phyloP scores from a whole-genome alignment of 768 basidiomycete genomes.

The Agaricus bisporus region DNA sequence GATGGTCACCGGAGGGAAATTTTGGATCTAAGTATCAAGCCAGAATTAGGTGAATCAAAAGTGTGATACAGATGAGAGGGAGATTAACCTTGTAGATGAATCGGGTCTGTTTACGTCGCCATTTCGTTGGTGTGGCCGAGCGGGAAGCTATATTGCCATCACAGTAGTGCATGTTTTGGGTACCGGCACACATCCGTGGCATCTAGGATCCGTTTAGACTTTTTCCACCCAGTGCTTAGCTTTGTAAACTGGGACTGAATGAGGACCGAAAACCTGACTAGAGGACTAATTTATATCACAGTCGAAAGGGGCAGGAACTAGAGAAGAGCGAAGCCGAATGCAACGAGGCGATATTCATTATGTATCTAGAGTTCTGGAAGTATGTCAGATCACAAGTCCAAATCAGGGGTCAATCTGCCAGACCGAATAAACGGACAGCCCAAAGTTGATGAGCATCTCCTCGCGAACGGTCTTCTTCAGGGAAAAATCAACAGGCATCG shows the following conservation, averaged over 20 bases:
- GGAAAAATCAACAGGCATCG: slow-evolving; percentile 34
- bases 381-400: slow-evolving; percentile 38
- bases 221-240: background rate
- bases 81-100: slow-evolving; percentile 12
- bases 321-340: slow-evolving; percentile 17
- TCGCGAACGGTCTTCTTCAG: slow-evolving; percentile 25
- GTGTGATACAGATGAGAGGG: slow-evolving; percentile 8
- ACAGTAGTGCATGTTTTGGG: slow-evolving; percentile 6
- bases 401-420: slow-evolving; percentile 36
- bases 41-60: slow-evolving; percentile 4
- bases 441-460: slow-evolving; percentile 22
- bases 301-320: slow-evolving; percentile 18
- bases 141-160: slow-evolving; percentile 4
- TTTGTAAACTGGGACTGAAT: slow-evolving; percentile 6
- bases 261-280: background rate
- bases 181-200: slow-evolving; percentile 1
- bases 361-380: slow-evolving; percentile 38
- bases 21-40: slow-evolving; percentile 11
- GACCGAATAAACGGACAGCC: slow-evolving; percentile 34
- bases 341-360: slow-evolving; percentile 27
- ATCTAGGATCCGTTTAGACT: background rate
- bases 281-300: slow-evolving; percentile 36
- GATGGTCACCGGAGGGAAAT: slow-evolving; percentile 15
- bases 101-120: slow-evolving; percentile 4
- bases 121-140: background rate